Evolutionary conservation across 805 yeast species (phyloP).

Genomic region (Hyphopichia homilentoma): DNA sequence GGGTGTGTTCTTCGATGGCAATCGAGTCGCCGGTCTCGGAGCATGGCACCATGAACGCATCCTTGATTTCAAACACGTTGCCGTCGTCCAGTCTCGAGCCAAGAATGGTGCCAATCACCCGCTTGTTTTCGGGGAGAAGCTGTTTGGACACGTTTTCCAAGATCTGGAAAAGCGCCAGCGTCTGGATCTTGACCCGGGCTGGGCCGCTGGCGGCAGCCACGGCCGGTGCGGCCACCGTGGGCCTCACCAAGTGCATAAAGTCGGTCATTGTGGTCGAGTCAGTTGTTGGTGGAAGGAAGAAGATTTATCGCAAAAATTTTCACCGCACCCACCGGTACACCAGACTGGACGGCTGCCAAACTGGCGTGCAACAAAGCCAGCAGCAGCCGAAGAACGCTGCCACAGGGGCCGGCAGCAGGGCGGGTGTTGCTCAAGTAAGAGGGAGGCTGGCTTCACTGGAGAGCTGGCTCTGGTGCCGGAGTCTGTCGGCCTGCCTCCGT

Average conservation of each 20-base stretch:
- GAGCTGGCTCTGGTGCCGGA: too few relatives aligned
- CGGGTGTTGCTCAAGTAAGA: too few relatives aligned
- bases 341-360: not conserved
- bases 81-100: slow-evolving; percentile 87
- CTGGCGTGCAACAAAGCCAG: not conserved
- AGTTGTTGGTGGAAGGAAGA: too few relatives aligned
- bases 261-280: slow-evolving; percentile 13
- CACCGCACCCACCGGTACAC: not conserved
- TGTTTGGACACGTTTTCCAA: slow-evolving; percentile 66
- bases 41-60: slow-evolving; percentile 80
- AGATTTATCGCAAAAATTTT: slow-evolving; percentile 13
- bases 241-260: slow-evolving; percentile 48
- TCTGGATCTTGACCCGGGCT: slow-evolving; percentile 53
- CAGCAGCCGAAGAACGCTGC: too few relatives aligned
- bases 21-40: slow-evolving; percentile 70
- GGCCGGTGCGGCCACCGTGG: slow-evolving; percentile 46
- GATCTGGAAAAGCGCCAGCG: slow-evolving; percentile 72
- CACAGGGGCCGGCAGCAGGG: too few relatives aligned
- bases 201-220: slow-evolving; percentile 45
- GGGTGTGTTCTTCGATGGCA: slow-evolving; percentile 72
- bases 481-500: too few relatives aligned
- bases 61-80: slow-evolving; percentile 63
- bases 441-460: too few relatives aligned
- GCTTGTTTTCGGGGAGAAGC: slow-evolving; percentile 35
- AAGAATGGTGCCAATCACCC: slow-evolving; percentile 78